Evolutionary conservation across 805 yeast species (phyloP).

Genomic region (Wickerhamomyces silvicola): DNA sequence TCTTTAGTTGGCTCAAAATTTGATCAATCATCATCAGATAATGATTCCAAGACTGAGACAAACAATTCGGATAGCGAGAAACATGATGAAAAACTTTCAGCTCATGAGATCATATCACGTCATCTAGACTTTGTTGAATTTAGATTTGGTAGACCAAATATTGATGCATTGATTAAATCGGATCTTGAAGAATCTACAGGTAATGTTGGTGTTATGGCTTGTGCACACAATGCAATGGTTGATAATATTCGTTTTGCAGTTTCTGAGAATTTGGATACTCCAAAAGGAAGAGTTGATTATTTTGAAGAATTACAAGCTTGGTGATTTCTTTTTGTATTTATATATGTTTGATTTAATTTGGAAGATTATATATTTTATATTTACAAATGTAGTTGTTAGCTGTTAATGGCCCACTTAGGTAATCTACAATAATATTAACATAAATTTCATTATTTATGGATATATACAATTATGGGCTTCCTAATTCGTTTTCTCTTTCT

Average conservation of each 20-base stretch:
- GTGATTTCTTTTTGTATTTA: constrained; percentile 26
- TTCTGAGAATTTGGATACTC: constrained; percentile 20
- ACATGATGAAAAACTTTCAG: not conserved
- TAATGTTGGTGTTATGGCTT: constrained; percentile 38
- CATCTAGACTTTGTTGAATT: constrained; percentile 24
- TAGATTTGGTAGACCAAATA: constrained; percentile 35
- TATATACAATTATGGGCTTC: no score
- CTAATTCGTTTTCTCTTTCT: not conserved
- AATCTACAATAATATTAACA: no score
- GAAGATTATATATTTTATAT: no score
- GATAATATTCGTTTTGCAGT: constrained; percentile 41
- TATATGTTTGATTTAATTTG: no score
- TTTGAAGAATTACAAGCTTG: constrained; percentile 51
- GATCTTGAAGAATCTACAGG: constrained; percentile 30
- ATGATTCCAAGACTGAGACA: constrained; percentile 1
- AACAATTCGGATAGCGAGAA: not conserved
- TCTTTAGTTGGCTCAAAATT: not conserved
- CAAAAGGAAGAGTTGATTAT: constrained; percentile 37
- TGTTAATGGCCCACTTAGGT: no score
- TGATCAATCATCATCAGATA: constrained; percentile 1
- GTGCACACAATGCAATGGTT: constrained; percentile 48
- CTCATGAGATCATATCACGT: not conserved
- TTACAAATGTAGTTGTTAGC: no score
- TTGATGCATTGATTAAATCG: constrained; percentile 26
- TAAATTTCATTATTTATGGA: no score